These are phyloP conservation scores for Phoma herbarum DNA, from an alignment of 2,329 filamentous ascomycete species.

Conservation along the genomic window DNA sequence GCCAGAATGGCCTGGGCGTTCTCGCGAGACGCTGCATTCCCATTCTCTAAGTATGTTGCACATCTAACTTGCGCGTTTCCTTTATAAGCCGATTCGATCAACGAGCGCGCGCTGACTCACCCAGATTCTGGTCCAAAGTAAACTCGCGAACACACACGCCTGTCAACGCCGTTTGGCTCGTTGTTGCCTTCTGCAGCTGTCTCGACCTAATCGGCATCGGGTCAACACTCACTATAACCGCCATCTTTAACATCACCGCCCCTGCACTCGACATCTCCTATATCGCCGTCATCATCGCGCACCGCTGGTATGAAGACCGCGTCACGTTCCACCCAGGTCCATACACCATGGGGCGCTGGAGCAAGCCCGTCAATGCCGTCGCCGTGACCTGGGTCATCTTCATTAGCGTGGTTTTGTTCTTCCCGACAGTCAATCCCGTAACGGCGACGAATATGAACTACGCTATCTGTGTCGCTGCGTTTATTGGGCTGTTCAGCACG, in stretches of 20 bases:
- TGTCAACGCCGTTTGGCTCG: slow-evolving; percentile 70
- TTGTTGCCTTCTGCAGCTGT: slow-evolving; percentile 64
- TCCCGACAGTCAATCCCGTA: slow-evolving; percentile 56
- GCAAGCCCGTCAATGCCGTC: slow-evolving; percentile 63
- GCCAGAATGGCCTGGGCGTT: slow-evolving; percentile 70
- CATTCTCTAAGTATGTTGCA: slow-evolving; percentile 62
- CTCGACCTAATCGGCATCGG: slow-evolving; percentile 64
- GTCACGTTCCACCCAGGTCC: slow-evolving; percentile 66
- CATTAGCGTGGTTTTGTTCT: slow-evolving; percentile 68
- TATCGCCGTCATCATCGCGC: slow-evolving; percentile 68
- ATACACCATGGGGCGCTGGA: slow-evolving; percentile 65
- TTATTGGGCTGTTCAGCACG: slow-evolving; percentile 60
- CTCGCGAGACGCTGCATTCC: slow-evolving; percentile 67
- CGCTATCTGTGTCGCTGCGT: slow-evolving; percentile 56
- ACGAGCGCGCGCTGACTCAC: slow-evolving; percentile 27
- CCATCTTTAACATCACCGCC: slow-evolving; percentile 59
- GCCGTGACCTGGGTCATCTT: slow-evolving; percentile 69
- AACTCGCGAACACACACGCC: slow-evolving; percentile 66
- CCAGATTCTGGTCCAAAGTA: slow-evolving; percentile 62
- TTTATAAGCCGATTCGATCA: background rate
- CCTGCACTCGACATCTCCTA: slow-evolving; percentile 63
- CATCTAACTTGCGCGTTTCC: background rate
- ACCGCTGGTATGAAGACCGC: slow-evolving; percentile 61
- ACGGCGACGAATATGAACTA: slow-evolving; percentile 59
- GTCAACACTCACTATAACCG: slow-evolving; percentile 59